Base-by-base conservation (phyloP, 2,329 filamentous ascomycete species). In the Alternaria sp. region DNA sequence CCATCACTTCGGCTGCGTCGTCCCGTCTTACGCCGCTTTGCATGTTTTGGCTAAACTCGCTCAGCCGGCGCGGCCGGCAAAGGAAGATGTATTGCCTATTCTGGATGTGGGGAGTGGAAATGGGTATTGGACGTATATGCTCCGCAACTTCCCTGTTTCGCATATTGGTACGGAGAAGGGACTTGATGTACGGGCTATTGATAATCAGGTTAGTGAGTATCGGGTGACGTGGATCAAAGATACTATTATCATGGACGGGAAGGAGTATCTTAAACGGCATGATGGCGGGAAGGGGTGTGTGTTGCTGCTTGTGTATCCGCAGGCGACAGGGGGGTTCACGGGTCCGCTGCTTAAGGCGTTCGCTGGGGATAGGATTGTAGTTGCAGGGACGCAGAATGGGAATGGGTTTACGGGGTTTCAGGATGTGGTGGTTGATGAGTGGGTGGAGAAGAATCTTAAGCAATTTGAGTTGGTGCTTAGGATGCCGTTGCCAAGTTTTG, bases 1-100 rank as follows among this genome's bases (percentile, higher is more conserved):
- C 85, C 91, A 93, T 80, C 91, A 93, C 78, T 93, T 93, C 77
- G 90, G 90, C 54, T 93, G 91, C 79, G 86, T 87, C 1, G 88
- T 88, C 19, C 91, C 91, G 0, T 87, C 86, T 10, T 90, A 90
- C 76, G 89, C 92, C 70, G 83, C 86, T 2, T 81, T 93, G 12
- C 82, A 86, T 65, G 81, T 90, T 21, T 83, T 93, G 30, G 84
- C 84, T 36, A 81, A 85, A 51, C 76, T 91, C 3, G 84, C 76
- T 4, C 75, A 78, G 55, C 77, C 75, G 6, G 30, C 69, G 4
- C 74, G 70, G 19, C 77, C 76, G 0, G 68, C 62, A 11, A 77
- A 73, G 60, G 71, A 79, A 54, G 54, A 46, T 6, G 84, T 83
- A 1, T 81, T 86, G 6, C 76, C 83, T 12, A 82, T 93, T 8